Evolutionary conservation across 2,329 filamentous ascomycete species (phyloP).

Genomic region (Paradendryphiella salina): DNA sequence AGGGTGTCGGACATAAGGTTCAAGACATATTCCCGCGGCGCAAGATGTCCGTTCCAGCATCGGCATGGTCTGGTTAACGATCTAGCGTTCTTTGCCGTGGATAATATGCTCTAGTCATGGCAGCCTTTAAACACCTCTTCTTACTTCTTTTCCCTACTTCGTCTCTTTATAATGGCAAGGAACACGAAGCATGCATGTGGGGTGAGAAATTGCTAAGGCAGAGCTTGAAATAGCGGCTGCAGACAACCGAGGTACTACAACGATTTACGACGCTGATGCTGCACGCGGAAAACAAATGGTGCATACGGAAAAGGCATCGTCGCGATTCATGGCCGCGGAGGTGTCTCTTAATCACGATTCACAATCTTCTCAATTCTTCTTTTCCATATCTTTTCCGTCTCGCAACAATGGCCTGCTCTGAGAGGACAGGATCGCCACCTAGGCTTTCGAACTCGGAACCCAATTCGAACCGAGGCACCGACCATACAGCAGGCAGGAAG

Average conservation of each 20-base stretch:
- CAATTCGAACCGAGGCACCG: neutral
- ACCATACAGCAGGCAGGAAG: neutral
- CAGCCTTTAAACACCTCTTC: neutral
- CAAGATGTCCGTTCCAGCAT: neutral
- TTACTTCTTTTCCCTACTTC: neutral
- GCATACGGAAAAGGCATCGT: constrained; percentile 3
- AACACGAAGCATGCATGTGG: neutral
- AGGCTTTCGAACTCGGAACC: neutral
- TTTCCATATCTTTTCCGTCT: neutral
- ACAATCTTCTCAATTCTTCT: neutral
- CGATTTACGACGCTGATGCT: neutral
- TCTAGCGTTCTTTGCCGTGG: neutral
- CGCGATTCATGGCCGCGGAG: neutral
- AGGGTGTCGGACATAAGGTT: neutral
- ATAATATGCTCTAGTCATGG: neutral
- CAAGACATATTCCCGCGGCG: neutral
- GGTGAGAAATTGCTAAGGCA: neutral
- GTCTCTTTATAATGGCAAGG: neutral
- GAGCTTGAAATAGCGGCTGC: constrained; percentile 7
- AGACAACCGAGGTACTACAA: constrained; percentile 9
- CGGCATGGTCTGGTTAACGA: neutral
- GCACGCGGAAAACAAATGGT: constrained; percentile 1
- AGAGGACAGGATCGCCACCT: constrained; percentile 2
- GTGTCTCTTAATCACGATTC: neutral
- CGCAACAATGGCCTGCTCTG: neutral